Evolutionary conservation across 371 early-diverging fungal species (phyloP).

Genomic region (Conidiobolus incongruus): DNA sequence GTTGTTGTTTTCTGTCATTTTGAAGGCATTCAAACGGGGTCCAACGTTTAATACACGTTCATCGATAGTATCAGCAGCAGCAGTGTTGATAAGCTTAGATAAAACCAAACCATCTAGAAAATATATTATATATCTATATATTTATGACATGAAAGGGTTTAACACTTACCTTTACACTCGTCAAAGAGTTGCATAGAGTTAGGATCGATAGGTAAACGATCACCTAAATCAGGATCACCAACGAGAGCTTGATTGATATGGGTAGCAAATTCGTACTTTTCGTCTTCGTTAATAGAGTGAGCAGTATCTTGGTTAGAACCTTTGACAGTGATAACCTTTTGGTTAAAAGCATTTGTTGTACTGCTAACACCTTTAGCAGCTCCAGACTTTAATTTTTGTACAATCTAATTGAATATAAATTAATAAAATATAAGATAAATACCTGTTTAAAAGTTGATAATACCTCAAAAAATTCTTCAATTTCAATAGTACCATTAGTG

Average conservation of each 20-base stretch:
- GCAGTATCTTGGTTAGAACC: conserved; percentile 52
- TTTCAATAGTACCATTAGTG: conserved; percentile 46
- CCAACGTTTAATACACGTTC: conserved; percentile 82
- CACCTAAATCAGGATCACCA: conserved; percentile 54
- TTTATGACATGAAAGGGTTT: too few species aligned
- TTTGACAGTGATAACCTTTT: conserved; percentile 64
- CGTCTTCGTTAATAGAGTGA: conserved; percentile 94
- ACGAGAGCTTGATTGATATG: conserved; percentile 79
- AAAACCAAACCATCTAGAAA: conserved; percentile 83
- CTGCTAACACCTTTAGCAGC: conserved; percentile 19
- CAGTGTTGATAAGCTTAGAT: conserved; percentile 89
- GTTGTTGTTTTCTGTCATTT: conserved; percentile 96
- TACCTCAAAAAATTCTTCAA: conserved; percentile 69
- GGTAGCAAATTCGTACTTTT: conserved; percentile 76
- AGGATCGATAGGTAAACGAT: conserved; percentile 75
- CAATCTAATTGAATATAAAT: conserved; percentile 13
- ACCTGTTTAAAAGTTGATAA: too few species aligned
- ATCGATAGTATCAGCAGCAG: conserved; percentile 90
- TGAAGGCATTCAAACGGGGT: conserved; percentile 65
- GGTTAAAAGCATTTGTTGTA: conserved; percentile 22
- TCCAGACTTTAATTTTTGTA: conserved; percentile 36
- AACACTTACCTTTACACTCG: too few species aligned
- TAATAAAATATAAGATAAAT: background rate
- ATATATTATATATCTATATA: too few species aligned
- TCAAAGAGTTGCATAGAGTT: conserved; percentile 86